phyloP scores from a whole-genome alignment of 495 filamentous ascomycete species.

The Aspergillus bertholletiae region DNA sequence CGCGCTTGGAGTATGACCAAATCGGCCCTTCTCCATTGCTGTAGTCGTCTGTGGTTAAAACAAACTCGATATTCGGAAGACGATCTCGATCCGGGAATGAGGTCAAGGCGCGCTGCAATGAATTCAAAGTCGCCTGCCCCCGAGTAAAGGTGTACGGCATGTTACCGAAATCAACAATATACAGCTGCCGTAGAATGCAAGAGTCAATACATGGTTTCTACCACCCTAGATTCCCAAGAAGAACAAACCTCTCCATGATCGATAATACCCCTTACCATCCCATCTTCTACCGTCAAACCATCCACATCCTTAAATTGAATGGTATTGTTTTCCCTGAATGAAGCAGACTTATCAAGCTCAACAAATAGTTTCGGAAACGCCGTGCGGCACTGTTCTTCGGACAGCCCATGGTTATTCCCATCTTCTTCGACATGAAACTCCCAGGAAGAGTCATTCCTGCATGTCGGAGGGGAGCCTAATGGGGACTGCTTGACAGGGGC shows the following conservation, averaged over 20 bases:
- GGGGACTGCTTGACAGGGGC: background rate
- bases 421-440: conserved; percentile 32
- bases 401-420: conserved; percentile 37
- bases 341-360: conserved; percentile 38
- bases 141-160: conserved; percentile 33
- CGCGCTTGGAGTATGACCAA: conserved; percentile 52
- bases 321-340: conserved; percentile 9
- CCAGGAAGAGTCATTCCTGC: conserved; percentile 19
- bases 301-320: conserved; percentile 35
- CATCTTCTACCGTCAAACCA: conserved; percentile 25
- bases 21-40: conserved; percentile 30
- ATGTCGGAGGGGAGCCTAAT: conserved; percentile 4
- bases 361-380: conserved; percentile 46
- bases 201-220: background rate
- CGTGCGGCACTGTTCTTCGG: conserved; percentile 33
- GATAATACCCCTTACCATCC: conserved; percentile 39
- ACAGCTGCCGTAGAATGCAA: conserved; percentile 24
- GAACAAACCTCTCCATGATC: conserved; percentile 36
- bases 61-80: conserved; percentile 63
- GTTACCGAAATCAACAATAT: conserved; percentile 33
- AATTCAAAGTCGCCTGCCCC: conserved; percentile 36
- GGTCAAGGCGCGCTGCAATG: conserved; percentile 35
- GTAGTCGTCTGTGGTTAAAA: conserved; percentile 49
- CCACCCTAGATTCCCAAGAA: background rate
- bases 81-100: conserved; percentile 40